Evolutionary conservation across 2,329 filamentous ascomycete genomes (phyloP), one percentile per base, ranked within the genome.

Genomic region (Podosphaera xanthii): DNA sequence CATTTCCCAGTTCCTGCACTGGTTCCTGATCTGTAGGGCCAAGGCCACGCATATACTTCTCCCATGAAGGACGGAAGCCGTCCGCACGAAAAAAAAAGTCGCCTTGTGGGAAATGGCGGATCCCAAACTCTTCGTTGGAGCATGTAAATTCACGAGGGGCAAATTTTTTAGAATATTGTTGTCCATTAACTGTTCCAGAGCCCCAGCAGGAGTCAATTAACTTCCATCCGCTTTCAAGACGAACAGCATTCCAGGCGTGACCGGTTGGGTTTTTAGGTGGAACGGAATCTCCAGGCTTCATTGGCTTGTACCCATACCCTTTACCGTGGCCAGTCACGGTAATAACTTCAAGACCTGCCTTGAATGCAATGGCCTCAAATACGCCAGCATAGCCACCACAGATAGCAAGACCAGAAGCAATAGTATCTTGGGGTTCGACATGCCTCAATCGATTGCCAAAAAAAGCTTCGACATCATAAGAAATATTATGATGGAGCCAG

Each of bases 231-330:
- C 87, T 87, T 65, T 97, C 91, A 60, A 97, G 88, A 58, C 81
- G 78, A 5, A 96, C 87, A 0, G 86, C 90, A 67, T 95, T 96
- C 92, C 92, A 96, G 0, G 92, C 91, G 70, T 97, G 91, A 0
- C 80, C 79, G 4, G 72, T 76, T 0, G 78, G 72, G 58, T 82
- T 73, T 30, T 76, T 77, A 0, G 80, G 77, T 1, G 90, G 90
- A 0, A 84, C 69, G 0, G 78, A 73, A 58, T 85, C 75, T 2
- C 85, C 86, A 0, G 81, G 77, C 46, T 76, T 73, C 6, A 89
- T 71, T 0, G 81, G 71, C 0, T 68, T 70, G 70, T 89, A 83
- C 0, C 89, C 87, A 64, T 78, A 91, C 0, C 92, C 92, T 70
- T 97, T 97, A 40, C 90, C 87, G 64, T 92, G 85, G 1, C 91